Evolutionary conservation across 176 grass and related monocot genomes (phyloP).

Genomic region (Juncus inflexus): DNA sequence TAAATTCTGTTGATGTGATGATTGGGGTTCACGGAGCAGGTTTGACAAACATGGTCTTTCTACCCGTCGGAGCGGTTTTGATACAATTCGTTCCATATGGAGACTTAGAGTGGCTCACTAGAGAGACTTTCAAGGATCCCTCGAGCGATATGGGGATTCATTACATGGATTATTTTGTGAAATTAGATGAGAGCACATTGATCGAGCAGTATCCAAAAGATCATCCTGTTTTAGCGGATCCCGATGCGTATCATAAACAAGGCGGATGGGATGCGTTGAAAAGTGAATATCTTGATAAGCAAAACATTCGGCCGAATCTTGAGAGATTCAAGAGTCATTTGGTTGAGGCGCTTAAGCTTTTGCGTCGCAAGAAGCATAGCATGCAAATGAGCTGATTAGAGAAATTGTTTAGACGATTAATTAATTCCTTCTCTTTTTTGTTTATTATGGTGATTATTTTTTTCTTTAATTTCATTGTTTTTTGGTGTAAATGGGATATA

Average conservation of each 20-base stretch:
- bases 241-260: slow-evolving; percentile 67
- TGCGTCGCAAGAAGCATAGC: slow-evolving; percentile 31
- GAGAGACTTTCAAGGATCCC: slow-evolving; percentile 67
- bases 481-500: slow-evolving; percentile 17
- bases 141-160: slow-evolving; percentile 70
- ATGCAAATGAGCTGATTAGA: background rate
- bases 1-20: slow-evolving; percentile 85
- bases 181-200: slow-evolving; percentile 74
- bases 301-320: slow-evolving; percentile 66
- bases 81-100: slow-evolving; percentile 87
- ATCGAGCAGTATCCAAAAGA: slow-evolving; percentile 73
- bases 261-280: slow-evolving; percentile 78
- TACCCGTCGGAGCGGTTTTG: slow-evolving; percentile 57
- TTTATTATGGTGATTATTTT: slow-evolving; percentile 16
- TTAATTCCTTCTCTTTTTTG: slow-evolving; percentile 38
- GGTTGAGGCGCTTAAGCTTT: slow-evolving; percentile 38
- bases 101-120: slow-evolving; percentile 70
- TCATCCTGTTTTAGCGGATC: slow-evolving; percentile 70
- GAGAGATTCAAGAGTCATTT: slow-evolving; percentile 47
- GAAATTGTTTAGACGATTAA: slow-evolving; percentile 45
- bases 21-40: slow-evolving; percentile 81
- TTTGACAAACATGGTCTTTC: slow-evolving; percentile 95
- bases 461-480: slow-evolving; percentile 28
- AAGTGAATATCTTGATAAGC: slow-evolving; percentile 76
- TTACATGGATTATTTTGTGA: slow-evolving; percentile 85